Evolutionary conservation across 2,329 filamentous ascomycete genomes (phyloP).

Genomic region (Paraconiothyrium brasiliense): DNA sequence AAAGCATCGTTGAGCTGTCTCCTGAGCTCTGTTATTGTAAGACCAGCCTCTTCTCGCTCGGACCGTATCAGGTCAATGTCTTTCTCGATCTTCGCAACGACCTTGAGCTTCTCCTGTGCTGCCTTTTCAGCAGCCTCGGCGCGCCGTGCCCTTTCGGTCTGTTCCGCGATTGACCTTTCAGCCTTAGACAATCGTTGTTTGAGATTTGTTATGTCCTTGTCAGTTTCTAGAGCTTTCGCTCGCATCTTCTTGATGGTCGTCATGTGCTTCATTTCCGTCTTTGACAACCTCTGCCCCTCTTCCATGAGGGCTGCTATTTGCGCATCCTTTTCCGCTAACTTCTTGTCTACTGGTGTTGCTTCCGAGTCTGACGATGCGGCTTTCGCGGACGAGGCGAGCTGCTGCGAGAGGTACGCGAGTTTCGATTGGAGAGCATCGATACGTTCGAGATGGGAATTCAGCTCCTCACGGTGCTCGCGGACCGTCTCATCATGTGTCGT

Average conservation of each 20-base stretch:
- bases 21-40: constrained; percentile 73
- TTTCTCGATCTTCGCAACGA: constrained; percentile 61
- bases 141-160: constrained; percentile 68
- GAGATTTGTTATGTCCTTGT: constrained; percentile 60
- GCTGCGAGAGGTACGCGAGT: constrained; percentile 84
- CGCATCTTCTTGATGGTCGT: constrained; percentile 83
- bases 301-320: constrained; percentile 90
- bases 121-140: constrained; percentile 68
- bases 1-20: constrained; percentile 73
- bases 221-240: constrained; percentile 60
- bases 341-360: constrained; percentile 67
- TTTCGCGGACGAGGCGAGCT: constrained; percentile 79
- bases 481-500: constrained; percentile 62
- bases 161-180: constrained; percentile 70
- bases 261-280: constrained; percentile 84
- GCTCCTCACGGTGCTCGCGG: constrained; percentile 78
- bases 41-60: constrained; percentile 71
- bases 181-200: constrained; percentile 71
- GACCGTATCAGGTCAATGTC: constrained; percentile 69
- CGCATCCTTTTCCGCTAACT: constrained; percentile 87
- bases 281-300: constrained; percentile 88
- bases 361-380: constrained; percentile 63
- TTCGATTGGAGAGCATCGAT: constrained; percentile 94
- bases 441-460: constrained; percentile 83
- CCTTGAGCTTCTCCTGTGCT: constrained; percentile 64